A percentile compares a stretch with the other conserved stretches of the same genome.
Conservation (phyloP, 2,329 filamentous ascomycete species). For the Hymenoscyphus fraxineus region DNA sequence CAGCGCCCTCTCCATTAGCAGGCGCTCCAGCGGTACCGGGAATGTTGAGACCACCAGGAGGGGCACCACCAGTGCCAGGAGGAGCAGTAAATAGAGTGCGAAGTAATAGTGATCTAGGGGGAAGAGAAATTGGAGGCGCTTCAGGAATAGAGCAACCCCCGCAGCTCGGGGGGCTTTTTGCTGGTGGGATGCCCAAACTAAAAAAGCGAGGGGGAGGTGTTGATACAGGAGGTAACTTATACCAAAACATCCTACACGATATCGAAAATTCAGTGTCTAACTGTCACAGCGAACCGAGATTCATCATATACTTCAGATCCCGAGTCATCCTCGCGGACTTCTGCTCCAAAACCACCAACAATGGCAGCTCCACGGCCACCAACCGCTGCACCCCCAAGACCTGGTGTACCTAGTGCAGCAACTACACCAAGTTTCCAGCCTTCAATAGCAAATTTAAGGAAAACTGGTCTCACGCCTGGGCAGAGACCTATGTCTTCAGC, state of each 20-base stretch:
- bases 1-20: slow-evolving; percentile 59
- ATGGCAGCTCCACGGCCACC: slow-evolving; percentile 57
- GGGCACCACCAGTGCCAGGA: slow-evolving; percentile 68
- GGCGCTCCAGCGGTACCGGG: slow-evolving; percentile 80
- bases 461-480: slow-evolving; percentile 46
- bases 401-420: slow-evolving; percentile 43
- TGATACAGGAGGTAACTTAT: slow-evolving; percentile 60
- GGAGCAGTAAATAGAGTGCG: slow-evolving; percentile 59
- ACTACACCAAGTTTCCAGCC: slow-evolving; percentile 49
- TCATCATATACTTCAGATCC: slow-evolving; percentile 78
- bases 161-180: slow-evolving; percentile 84
- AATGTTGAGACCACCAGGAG: slow-evolving; percentile 53
- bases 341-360: slow-evolving; percentile 55
- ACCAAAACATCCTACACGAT: not conserved
- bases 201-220: slow-evolving; percentile 80
- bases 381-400: slow-evolving; percentile 56
- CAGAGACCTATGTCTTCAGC: slow-evolving; percentile 58
- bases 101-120: slow-evolving; percentile 76
- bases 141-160: slow-evolving; percentile 59
- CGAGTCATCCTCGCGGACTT: slow-evolving; percentile 56
- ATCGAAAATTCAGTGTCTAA: slow-evolving; percentile 21
- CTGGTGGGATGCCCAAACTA: slow-evolving; percentile 91
- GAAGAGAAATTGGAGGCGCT: slow-evolving; percentile 41
- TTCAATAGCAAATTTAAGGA: slow-evolving; percentile 58
- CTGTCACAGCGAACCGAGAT: slow-evolving; percentile 53